These are phyloP conservation scores for Fonticula alba DNA, from an alignment of 78 protist species.

Conservation along the genomic window DNA sequence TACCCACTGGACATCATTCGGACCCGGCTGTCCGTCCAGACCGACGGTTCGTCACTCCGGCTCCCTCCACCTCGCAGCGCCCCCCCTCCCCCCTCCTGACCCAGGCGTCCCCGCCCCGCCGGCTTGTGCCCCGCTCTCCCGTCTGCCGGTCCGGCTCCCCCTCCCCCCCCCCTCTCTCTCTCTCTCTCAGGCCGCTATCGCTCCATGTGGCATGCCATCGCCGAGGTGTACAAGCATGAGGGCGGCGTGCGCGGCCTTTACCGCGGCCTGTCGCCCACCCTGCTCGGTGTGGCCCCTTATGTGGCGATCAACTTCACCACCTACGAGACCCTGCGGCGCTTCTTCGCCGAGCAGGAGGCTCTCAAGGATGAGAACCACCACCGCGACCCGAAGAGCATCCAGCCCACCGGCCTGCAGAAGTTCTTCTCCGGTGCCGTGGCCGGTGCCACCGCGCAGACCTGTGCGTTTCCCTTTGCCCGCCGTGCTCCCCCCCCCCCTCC, in stretches of 20 bases:
- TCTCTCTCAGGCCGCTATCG: too few relatives aligned
- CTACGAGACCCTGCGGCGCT: constrained; percentile 38
- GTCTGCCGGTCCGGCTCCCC: too few relatives aligned
- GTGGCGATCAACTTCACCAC: constrained; percentile 59
- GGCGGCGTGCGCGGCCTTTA: constrained; percentile 33
- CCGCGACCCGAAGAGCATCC: not conserved
- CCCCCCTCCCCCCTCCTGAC: too few relatives aligned
- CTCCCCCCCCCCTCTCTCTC: too few relatives aligned
- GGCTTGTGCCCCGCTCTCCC: too few relatives aligned
- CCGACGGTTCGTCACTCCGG: not conserved
- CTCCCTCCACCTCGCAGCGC: too few relatives aligned
- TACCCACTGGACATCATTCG: constrained; percentile 60
- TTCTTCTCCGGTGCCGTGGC: constrained; percentile 43
- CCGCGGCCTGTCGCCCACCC: constrained; percentile 43
- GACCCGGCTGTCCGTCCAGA: constrained; percentile 44
- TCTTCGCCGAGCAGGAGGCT: constrained; percentile 3
- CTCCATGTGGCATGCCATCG: too few relatives aligned
- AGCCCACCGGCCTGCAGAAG: constrained; percentile 1
- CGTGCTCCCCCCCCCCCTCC: not conserved
- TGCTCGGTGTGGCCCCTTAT: constrained; percentile 62
- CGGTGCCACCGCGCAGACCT: constrained; percentile 52
- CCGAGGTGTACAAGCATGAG: constrained; percentile 12
- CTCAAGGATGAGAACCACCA: not conserved
- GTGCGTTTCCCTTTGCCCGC: not conserved
- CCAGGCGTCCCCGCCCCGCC: too few relatives aligned